Conservation (phyloP, 371 early-diverging fungal genomes). For the Lichtheimia hyalospora region DNA sequence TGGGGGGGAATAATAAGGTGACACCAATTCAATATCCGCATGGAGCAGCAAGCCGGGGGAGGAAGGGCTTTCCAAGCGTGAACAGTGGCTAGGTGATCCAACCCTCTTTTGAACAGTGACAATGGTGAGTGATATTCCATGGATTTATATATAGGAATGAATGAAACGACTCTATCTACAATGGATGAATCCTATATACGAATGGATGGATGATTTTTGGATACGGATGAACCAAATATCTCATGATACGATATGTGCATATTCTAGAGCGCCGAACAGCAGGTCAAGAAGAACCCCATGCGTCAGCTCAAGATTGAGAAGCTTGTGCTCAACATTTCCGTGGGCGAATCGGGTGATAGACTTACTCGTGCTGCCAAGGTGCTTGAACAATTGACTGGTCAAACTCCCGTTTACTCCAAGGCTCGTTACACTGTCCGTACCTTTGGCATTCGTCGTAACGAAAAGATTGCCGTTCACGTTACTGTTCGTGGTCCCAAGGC, state of each 20-base stretch:
- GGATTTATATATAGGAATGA: neutral
- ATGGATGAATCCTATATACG: conserved; percentile 3
- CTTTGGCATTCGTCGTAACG: conserved; percentile 99
- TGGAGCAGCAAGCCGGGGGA: neutral
- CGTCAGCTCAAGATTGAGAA: conserved; percentile 98
- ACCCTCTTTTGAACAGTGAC: conserved; percentile 1
- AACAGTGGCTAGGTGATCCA: neutral
- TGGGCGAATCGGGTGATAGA: conserved; percentile 99
- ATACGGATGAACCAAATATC: neutral
- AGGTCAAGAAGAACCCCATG: conserved; percentile 89
- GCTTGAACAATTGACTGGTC: conserved; percentile 99
- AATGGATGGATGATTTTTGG: conserved; percentile 11
- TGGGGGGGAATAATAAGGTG: no score
- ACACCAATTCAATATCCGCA: neutral
- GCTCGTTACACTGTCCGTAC: conserved; percentile 99
- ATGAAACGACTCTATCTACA: neutral
- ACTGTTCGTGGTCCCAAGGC: conserved; percentile 93
- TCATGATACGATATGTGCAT: neutral
- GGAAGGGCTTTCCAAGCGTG: neutral
- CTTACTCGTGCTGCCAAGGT: conserved; percentile 99
- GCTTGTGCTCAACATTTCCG: conserved; percentile 99
- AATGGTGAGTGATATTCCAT: neutral
- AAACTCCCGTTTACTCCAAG: conserved; percentile 99
- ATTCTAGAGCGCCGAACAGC: conserved; percentile 12
- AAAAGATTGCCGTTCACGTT: conserved; percentile 99